Conservation (phyloP, 805 yeast genomes). For the Phaffomyces opuntiae region DNA sequence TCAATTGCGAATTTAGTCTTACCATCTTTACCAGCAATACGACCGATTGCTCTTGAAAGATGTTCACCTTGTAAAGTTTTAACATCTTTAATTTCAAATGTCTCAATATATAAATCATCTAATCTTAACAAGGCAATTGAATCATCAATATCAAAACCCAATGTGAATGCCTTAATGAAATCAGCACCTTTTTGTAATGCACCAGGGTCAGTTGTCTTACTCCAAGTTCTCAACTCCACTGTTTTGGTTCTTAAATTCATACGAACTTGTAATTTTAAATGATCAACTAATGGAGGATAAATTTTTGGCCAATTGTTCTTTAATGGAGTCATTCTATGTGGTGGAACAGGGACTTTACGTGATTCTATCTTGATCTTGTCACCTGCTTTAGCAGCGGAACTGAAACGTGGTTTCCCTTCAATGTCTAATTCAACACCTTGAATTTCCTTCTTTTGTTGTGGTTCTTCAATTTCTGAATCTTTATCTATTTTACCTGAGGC, state of each 20-base stretch:
- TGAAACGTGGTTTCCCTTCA: conserved; percentile 81
- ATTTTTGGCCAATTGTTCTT: conserved; percentile 88
- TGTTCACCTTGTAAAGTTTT: conserved; percentile 95
- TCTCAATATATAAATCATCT: conserved; percentile 94
- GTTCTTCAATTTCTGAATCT: conserved; percentile 11
- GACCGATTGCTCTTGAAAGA: conserved; percentile 96
- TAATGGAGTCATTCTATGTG: conserved; percentile 94
- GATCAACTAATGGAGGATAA: conserved; percentile 93
- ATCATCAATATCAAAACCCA: conserved; percentile 96
- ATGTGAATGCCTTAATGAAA: conserved; percentile 88
- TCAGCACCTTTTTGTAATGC: conserved; percentile 98
- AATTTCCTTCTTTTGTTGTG: conserved; percentile 18
- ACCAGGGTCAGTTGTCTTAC: conserved; percentile 80
- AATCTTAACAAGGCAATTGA: conserved; percentile 89
- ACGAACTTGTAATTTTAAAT: conserved; percentile 88
- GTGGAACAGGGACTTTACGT: conserved; percentile 90
- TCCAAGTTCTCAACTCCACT: conserved; percentile 79
- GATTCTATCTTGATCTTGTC: conserved; percentile 73
- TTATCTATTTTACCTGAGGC: conserved; percentile 26
- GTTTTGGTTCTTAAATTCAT: conserved; percentile 87
- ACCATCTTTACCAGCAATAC: conserved; percentile 99
- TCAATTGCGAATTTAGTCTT: conserved; percentile 98
- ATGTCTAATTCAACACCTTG: conserved; percentile 50
- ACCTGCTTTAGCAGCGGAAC: conserved; percentile 54
- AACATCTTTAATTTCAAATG: conserved; percentile 95